A percentile compares a stretch with the other conserved stretches of the same genome.
phyloP scores from a whole-genome alignment of 225 moss, liverwort and hornwort genomes.

The Lunularia cruciata region DNA sequence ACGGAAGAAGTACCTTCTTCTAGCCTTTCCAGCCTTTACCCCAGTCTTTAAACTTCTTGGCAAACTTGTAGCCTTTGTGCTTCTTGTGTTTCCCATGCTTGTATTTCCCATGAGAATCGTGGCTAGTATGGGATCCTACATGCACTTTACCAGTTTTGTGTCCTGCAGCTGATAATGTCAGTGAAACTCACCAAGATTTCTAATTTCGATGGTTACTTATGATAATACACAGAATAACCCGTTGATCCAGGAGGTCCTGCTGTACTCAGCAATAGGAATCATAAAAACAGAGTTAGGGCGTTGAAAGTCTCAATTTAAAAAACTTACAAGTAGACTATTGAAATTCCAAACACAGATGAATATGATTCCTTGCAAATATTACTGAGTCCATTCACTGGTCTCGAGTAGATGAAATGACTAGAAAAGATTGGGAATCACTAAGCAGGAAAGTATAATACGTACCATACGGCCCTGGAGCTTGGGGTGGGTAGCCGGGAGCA shows the following conservation, averaged over 20 bases:
- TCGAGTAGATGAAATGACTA: no score
- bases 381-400: no score
- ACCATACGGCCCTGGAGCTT: no score
- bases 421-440: no score
- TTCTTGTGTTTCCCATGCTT: constrained; percentile 43
- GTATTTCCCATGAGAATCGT: constrained; percentile 16
- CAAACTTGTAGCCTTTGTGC: constrained; percentile 28
- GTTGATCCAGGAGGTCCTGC: no score
- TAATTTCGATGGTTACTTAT: constrained; percentile 12
- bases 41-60: constrained; percentile 20
- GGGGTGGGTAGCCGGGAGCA: neutral
- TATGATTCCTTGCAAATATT: no score
- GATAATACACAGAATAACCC: constrained; percentile 18
- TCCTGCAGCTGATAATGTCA: constrained; percentile 23
- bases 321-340: no score
- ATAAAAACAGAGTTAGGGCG: no score
- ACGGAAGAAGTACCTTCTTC: constrained; percentile 29
- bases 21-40: constrained; percentile 28
- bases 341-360: no score
- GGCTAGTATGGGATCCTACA: constrained; percentile 35
- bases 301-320: no score
- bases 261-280: no score
- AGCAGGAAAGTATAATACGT: no score
- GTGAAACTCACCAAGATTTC: constrained; percentile 24
- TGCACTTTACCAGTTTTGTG: constrained; percentile 26